Conservation (phyloP, 2,329 filamentous ascomycete genomes). For the Aspergillus jensenii region DNA sequence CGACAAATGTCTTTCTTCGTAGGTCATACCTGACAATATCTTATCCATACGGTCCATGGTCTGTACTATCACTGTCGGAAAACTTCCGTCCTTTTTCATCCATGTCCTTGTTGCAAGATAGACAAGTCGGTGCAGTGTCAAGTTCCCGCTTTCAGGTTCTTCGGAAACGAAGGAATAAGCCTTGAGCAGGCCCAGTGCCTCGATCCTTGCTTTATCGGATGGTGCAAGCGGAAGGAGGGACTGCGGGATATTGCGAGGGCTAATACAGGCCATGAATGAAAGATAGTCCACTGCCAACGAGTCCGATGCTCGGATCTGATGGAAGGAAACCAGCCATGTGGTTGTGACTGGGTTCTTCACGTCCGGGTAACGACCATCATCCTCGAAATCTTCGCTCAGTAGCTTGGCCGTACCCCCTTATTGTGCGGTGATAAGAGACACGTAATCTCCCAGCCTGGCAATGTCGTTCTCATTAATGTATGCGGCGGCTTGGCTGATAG, state of each 20-base stretch:
- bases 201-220: too few relatives aligned
- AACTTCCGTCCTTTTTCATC: too few relatives aligned
- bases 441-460: not conserved
- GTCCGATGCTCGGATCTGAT: slow-evolving; percentile 12
- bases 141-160: too few relatives aligned
- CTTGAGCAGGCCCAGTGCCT: too few relatives aligned
- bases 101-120: too few relatives aligned
- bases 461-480: slow-evolving; percentile 19
- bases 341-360: slow-evolving; percentile 1
- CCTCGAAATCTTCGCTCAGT: slow-evolving; percentile 7
- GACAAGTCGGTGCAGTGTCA: too few relatives aligned
- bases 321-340: slow-evolving; percentile 13
- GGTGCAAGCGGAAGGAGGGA: slow-evolving; percentile 18
- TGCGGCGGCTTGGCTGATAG: slow-evolving; percentile 24
- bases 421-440: not conserved
- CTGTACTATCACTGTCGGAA: too few relatives aligned
- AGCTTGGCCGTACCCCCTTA: not conserved
- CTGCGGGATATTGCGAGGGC: slow-evolving; percentile 25
- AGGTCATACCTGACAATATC: accelerated
- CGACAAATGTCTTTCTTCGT: too few relatives aligned
- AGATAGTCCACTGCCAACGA: slow-evolving; percentile 15
- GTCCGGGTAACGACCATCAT: not conserved
- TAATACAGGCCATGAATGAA: not conserved
- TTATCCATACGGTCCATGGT: too few relatives aligned
- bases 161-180: too few relatives aligned